These are phyloP conservation scores for Vitis cinerea DNA, from an alignment of 164 flowering plant species.

Conservation along the genomic window DNA sequence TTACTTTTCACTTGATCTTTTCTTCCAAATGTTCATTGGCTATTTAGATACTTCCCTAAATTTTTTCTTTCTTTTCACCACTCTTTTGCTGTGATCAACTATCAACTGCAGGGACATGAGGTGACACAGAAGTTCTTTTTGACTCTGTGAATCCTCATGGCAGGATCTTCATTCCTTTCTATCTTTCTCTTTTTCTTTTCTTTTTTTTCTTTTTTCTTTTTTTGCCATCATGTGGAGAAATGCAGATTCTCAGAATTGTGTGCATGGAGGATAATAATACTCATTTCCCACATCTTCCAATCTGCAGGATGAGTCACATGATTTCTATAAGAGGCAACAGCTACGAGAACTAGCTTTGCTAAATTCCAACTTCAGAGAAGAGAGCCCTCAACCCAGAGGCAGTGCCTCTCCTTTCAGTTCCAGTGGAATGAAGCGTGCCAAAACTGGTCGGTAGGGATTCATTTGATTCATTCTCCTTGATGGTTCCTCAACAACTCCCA, in stretches of 20 bases:
- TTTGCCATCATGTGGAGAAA: background rate
- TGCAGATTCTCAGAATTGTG: too few relatives aligned
- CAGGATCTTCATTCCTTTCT: too few relatives aligned
- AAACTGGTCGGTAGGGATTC: slow-evolving; percentile 9
- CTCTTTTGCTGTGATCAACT: too few relatives aligned
- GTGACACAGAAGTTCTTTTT: too few relatives aligned
- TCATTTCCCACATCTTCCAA: background rate
- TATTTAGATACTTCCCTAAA: too few relatives aligned
- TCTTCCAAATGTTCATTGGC: too few relatives aligned
- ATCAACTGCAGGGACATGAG: too few relatives aligned
- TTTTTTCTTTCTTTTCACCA: too few relatives aligned
- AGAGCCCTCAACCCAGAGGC: slow-evolving; percentile 16
- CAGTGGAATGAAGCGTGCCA: slow-evolving; percentile 23
- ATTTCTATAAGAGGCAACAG: slow-evolving; percentile 23
- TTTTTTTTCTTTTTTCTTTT: too few relatives aligned
- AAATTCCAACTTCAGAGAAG: slow-evolving; percentile 20
- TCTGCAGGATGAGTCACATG: slow-evolving; percentile 27
- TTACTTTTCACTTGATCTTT: slow-evolving; percentile 8
- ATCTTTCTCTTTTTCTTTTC: too few relatives aligned
- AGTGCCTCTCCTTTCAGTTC: slow-evolving; percentile 20
- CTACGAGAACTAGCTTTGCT: slow-evolving; percentile 24
- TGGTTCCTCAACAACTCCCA: background rate
- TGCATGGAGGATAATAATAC: too few relatives aligned
- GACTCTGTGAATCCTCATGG: too few relatives aligned
- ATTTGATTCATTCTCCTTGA: background rate